Conservation (phyloP, 1,284 basidiomycete genomes). For the Salmacisia buchloeana region DNA sequence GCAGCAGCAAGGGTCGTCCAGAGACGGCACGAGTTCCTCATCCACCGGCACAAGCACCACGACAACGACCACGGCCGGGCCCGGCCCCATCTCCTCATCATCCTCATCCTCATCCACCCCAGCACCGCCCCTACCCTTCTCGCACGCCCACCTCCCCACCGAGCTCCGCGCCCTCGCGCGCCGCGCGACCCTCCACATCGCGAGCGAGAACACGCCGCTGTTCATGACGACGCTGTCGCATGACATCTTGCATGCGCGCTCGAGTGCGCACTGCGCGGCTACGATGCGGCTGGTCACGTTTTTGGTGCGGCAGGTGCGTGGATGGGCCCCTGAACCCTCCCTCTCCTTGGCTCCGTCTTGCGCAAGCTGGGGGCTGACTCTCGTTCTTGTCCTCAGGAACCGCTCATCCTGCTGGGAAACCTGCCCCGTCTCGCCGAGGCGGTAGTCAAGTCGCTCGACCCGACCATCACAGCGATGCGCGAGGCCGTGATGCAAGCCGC, state of each 20-base stretch:
- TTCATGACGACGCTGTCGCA: conserved; percentile 92
- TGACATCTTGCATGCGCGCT: conserved; percentile 77
- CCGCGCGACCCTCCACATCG: conserved; percentile 75
- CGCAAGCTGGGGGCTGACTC: not conserved
- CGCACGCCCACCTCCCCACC: not conserved
- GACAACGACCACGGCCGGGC: not conserved
- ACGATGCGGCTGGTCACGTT: conserved; percentile 92
- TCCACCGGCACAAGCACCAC: no score
- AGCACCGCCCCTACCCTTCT: not conserved
- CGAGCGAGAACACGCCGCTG: conserved; percentile 72
- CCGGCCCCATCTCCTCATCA: not conserved
- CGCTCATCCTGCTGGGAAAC: conserved; percentile 76
- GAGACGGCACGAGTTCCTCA: no score
- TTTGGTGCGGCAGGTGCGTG: conserved; percentile 73
- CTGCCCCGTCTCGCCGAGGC: conserved; percentile 85
- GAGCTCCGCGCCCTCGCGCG: conserved; percentile 57
- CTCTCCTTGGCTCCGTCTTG: not conserved
- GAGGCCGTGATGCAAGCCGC: conserved; percentile 84
- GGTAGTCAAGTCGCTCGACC: conserved; percentile 92
- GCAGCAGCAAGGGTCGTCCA: no score
- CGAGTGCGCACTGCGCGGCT: conserved; percentile 72
- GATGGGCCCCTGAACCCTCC: no score
- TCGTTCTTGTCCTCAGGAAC: conserved; percentile 59
- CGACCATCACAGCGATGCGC: conserved; percentile 72
- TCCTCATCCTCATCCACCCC: no score